Conservation (phyloP, 108 stramenopile species). For the Cyclotella kingstonii region DNA sequence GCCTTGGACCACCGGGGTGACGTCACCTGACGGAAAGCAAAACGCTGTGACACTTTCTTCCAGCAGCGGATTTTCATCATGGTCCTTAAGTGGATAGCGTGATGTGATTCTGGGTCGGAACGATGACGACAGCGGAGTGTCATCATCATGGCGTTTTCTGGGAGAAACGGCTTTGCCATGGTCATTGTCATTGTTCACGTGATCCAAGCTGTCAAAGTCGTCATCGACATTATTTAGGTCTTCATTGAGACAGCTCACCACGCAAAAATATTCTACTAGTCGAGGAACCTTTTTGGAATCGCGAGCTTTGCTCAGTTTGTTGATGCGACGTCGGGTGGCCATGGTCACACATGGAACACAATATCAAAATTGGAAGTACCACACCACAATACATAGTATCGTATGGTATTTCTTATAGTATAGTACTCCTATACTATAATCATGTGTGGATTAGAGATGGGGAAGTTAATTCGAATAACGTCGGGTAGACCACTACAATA, state of each 20-base stretch:
- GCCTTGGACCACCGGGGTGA: too few species aligned
- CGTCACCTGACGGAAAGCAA: constrained; percentile 69
- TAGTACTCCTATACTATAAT: too few species aligned
- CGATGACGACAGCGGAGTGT: background rate
- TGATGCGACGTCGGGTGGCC: constrained; percentile 29
- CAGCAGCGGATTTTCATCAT: constrained; percentile 72
- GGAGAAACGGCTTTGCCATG: background rate
- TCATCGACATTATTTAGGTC: background rate
- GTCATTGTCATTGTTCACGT: background rate
- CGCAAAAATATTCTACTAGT: constrained; percentile 84
- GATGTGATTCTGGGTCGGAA: constrained; percentile 69
- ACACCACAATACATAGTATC: too few species aligned
- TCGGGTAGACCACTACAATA: too few species aligned
- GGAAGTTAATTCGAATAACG: too few species aligned
- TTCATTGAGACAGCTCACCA: constrained; percentile 41
- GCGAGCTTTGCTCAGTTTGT: constrained; percentile 22
- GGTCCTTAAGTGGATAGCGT: constrained; percentile 66
- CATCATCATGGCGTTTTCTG: constrained; percentile 3
- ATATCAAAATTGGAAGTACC: too few species aligned
- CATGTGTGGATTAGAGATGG: too few species aligned
- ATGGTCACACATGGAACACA: too few species aligned
- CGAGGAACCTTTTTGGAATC: constrained; percentile 35
- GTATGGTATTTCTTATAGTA: too few species aligned
- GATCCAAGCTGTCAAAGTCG: background rate
- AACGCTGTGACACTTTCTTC: constrained; percentile 69